A percentile compares a stretch with the other conserved stretches of the same genome.
Evolutionary conservation across 163 green algal species (phyloP).

Genomic region (Chloroidium sp.): DNA sequence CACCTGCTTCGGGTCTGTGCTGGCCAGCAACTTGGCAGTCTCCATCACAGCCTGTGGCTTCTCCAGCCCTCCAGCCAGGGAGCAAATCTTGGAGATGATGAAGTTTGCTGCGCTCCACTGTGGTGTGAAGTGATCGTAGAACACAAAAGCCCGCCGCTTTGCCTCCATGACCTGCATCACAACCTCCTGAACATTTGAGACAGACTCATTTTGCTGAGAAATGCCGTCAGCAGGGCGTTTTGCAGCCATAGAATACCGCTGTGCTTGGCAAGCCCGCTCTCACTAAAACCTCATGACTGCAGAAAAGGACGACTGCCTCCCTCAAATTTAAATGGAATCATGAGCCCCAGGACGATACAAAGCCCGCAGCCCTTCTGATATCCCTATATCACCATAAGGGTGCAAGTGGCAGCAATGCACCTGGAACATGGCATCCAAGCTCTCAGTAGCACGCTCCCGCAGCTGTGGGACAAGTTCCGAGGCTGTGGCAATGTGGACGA

Average conservation of each 20-base stretch:
- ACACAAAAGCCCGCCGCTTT: constrained; percentile 1
- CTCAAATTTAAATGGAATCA: too few species aligned
- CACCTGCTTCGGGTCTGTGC: too few species aligned
- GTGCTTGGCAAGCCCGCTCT: too few species aligned
- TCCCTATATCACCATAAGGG: background rate
- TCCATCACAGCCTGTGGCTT: too few species aligned
- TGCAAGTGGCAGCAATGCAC: background rate
- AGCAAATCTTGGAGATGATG: constrained; percentile 6
- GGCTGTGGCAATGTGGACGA: background rate
- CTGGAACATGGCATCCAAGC: background rate
- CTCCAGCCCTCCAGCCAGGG: background rate
- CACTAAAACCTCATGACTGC: too few species aligned
- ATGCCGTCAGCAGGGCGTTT: too few species aligned
- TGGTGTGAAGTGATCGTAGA: background rate
- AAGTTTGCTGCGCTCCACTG: background rate
- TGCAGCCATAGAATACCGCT: too few species aligned
- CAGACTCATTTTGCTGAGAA: background rate
- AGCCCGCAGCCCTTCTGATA: background rate
- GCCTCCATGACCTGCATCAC: background rate
- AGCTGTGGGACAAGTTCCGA: background rate
- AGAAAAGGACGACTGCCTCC: too few species aligned
- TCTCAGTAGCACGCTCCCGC: background rate
- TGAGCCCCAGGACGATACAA: too few species aligned
- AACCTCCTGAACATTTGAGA: background rate
- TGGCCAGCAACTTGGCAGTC: too few species aligned